Evolutionary conservation across 805 yeast genomes (phyloP), one percentile per base, ranked within the genome.

Genomic region (Wickerhamiella azyma): DNA sequence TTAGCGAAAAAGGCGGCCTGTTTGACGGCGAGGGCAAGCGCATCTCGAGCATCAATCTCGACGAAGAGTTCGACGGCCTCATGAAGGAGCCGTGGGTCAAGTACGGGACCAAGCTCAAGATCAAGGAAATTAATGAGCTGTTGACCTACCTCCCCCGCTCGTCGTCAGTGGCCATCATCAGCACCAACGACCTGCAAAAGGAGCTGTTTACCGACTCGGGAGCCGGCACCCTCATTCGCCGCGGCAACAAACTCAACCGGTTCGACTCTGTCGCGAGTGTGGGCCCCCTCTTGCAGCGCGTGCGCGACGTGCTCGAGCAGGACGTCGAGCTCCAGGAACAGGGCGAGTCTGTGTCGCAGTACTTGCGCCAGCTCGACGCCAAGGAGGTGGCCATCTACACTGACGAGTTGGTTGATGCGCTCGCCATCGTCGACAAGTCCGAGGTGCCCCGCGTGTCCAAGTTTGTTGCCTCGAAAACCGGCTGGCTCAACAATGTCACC

Each of bases 121-220:
- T 92, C 63, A 88, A 82, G 65, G 97, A 92, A 67, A 92, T 92
- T 65, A 86, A 85, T 65, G 98, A 92, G 59, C 74, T 92, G 60
- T 75, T 92, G 61, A 89, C 84, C 67, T 88, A 81, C 62, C 74
- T 92, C 62, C 99, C 99, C 50, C 79, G 97, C 64, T 85, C 96
- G 3, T 86, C 96, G 0, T 86, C 96, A 4, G 99, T 92, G 41
- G 98, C 99, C 38, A 92, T 92, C 62, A 92, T 92, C 57, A 84
- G 89, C 55, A 96, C 92, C 39, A 76, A 84, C 57, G 96, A 92
- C 62, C 74, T 92, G 59, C 97, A 92, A 68, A 92, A 89, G 64
- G 99, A 92, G 66, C 75, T 92, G 59, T 92, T 92, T 68, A 92
- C 99, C 36, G 98, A 92, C 64, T 82, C 95, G 14, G 99, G 99